phyloP scores from a whole-genome alignment of 2,329 filamentous ascomycete species.

The Neopestalotiopsis sp. region DNA sequence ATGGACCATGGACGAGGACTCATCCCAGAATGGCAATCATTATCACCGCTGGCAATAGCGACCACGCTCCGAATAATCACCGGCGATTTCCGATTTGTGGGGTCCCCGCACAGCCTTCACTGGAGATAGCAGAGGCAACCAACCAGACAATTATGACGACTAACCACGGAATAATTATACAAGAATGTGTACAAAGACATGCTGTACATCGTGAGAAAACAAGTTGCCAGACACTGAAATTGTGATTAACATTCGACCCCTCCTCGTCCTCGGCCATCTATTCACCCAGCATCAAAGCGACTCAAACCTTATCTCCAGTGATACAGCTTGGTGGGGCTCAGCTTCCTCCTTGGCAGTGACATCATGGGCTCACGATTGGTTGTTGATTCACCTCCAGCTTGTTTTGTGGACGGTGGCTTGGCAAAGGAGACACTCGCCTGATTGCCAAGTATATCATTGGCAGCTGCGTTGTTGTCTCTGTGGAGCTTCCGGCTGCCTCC shows the following conservation, averaged over 20 bases:
- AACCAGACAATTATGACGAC: too few species aligned
- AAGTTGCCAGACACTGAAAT: too few species aligned
- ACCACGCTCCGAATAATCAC: too few species aligned
- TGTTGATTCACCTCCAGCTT: conserved; percentile 1
- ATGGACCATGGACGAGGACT: not conserved
- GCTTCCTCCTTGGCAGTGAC: not conserved
- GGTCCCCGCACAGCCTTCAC: too few species aligned
- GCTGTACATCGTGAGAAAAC: too few species aligned
- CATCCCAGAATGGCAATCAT: not conserved
- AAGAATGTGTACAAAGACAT: too few species aligned
- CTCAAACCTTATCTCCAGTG: not conserved
- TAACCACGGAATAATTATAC: too few species aligned
- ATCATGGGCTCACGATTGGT: not conserved
- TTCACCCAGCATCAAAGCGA: not conserved
- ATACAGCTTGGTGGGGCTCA: not conserved
- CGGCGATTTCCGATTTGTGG: too few species aligned
- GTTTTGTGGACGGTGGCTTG: not conserved
- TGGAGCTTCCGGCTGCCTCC: not conserved
- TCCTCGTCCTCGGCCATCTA: not conserved
- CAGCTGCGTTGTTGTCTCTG: not conserved
- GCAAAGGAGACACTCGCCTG: not conserved
- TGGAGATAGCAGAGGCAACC: too few species aligned
- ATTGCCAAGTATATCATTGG: not conserved
- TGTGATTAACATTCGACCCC: not conserved
- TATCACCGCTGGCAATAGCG: too few species aligned